phyloP scores from a whole-genome alignment of 2,329 filamentous ascomycete genomes.

The Phaeoacremonium minimum region DNA sequence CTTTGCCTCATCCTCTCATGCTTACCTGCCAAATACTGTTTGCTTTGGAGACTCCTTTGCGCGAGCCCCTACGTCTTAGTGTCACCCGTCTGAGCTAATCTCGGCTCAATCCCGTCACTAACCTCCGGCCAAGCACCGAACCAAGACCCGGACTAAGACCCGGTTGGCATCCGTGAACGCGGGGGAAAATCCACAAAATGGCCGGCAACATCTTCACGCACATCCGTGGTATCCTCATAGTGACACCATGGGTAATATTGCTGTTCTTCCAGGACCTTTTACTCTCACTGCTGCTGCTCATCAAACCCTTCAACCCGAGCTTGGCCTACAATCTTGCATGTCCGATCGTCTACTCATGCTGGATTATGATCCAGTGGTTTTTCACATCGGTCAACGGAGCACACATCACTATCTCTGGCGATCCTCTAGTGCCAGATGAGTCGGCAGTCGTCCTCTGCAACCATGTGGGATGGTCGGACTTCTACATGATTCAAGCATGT shows the following conservation, averaged over 20 bases:
- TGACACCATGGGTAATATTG: conserved; percentile 48
- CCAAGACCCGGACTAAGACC: too few species aligned
- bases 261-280: conserved; percentile 47
- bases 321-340: conserved; percentile 51
- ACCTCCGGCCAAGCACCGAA: too few species aligned
- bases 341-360: conserved; percentile 46
- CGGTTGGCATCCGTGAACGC: too few species aligned
- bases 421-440: conserved; percentile 46
- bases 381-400: conserved; percentile 52
- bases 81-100: too few species aligned
- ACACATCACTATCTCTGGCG: conserved; percentile 47
- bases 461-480: conserved; percentile 59
- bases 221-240: conserved; percentile 36
- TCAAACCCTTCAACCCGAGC: conserved; percentile 42
- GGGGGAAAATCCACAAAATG: too few species aligned
- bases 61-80: too few species aligned
- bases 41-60: too few species aligned
- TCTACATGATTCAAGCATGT: conserved; percentile 59
- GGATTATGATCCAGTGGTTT: conserved; percentile 53
- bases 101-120: too few species aligned
- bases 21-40: too few species aligned
- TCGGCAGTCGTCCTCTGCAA: conserved; percentile 57
- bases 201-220: conserved; percentile 21
- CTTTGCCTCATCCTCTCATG: too few species aligned
- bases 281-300: conserved; percentile 42